Base-by-base conservation (phyloP, 2,329 filamentous ascomycete species). In the Fusarium sp. region DNA sequence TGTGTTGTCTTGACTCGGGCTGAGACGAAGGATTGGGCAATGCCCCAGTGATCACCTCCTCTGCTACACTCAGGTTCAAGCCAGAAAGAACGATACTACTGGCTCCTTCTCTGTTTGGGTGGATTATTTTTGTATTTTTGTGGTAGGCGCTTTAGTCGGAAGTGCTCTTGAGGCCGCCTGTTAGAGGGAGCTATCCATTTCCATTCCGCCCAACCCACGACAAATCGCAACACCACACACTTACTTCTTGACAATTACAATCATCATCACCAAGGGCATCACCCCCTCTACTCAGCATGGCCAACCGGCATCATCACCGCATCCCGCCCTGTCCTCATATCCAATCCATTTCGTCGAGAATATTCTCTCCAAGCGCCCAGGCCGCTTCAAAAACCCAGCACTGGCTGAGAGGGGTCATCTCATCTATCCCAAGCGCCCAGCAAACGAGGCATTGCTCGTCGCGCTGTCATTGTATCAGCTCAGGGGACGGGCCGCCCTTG, bases 401-500 rank as follows among this genome's bases (percentile, higher is more conserved):
- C 62, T 38, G 67, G 50, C 35, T 50, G 40, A 35, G 17, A 47
- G 35, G 47, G n/a, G 33, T 17, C 32, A 6, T 62, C 35, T 38
- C 30, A 56, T 32, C 40, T 52, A 52, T 61, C 57, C 11, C 47
- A 62, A 58, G 54, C 56, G 43, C 61, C 57, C 27, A 65, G 56
- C 8, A 54, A 54, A 32, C 10, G 32, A 69, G 59, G 32, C 63
- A 59, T 65, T 65, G 43, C 57, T 65, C 38, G 65, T 56, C 57
- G n/a, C 37, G 63, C 27, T 66, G 61, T 50, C 70, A 65, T 33
- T 62, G 37, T 61, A 63, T 65, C 57, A 59, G 63, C 54, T 59
- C 63, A 40, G 62, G 57, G 60, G 60, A 65, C 54, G 66, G 57
- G 33, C 70, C 63, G 43, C 32, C 64, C 33, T 76, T 72, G 68